Percentiles rank a stretch among this genome's conserved stretches.
Conservation (phyloP, 331 rosid genomes). For the Pyracantha coccinea region DNA sequence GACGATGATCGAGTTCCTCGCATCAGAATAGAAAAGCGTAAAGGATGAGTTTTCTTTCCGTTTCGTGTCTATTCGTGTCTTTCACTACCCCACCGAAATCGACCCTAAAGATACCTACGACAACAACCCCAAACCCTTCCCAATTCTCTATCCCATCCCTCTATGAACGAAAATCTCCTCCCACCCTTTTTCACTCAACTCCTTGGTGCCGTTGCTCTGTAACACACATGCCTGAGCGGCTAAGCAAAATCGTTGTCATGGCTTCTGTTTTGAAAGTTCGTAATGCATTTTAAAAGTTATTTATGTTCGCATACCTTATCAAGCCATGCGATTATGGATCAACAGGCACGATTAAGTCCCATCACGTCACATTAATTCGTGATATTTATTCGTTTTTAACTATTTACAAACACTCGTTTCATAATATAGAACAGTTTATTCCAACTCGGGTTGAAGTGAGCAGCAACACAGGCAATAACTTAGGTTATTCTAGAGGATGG, state of each 20-base stretch:
- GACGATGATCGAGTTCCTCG: not conserved
- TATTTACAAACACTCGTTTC: not conserved
- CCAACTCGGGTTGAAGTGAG: not conserved
- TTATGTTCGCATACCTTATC: not conserved
- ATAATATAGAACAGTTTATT: not conserved
- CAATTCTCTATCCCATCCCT: not conserved
- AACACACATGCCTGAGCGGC: not conserved
- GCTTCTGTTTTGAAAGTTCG: not conserved
- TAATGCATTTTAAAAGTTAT: not conserved
- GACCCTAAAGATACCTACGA: not conserved
- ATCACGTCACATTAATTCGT: not conserved
- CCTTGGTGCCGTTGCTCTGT: not conserved
- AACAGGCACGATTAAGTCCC: not conserved
- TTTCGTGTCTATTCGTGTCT: not conserved
- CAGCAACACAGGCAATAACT: not conserved
- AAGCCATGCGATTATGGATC: not conserved
- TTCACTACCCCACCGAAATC: not conserved
- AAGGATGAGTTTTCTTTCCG: not conserved
- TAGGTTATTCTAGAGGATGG: slow-evolving; percentile 22
- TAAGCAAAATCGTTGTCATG: not conserved
- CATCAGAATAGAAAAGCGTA: not conserved
- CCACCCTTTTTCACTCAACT: not conserved
- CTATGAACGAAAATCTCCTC: not conserved
- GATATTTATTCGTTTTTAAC: not conserved
- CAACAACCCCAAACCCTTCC: not conserved